A percentile compares a stretch with the other conserved stretches of the same genome.
phyloP scores from a whole-genome alignment of 805 yeast species.

The Sugiyamaella marilandica region DNA sequence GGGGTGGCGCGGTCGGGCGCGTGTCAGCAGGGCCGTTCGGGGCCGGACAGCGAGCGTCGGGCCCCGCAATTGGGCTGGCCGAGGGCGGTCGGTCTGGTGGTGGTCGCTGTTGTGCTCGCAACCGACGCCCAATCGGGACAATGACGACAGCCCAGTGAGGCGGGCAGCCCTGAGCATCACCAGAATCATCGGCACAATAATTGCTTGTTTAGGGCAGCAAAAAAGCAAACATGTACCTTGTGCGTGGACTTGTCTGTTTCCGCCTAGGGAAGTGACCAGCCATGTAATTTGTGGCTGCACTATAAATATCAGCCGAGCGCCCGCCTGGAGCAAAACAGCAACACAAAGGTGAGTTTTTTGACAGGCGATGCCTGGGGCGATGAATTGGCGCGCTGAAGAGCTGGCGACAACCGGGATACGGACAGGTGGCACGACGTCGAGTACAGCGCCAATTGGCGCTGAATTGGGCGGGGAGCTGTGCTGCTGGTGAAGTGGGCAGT shows the following conservation, averaged over 20 bases:
- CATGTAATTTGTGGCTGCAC: not conserved
- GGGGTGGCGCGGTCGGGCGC: too few species aligned
- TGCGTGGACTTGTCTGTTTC: conserved; percentile 2
- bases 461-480: too few species aligned
- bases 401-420: too few species aligned
- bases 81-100: too few species aligned
- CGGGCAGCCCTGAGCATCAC: conserved; percentile 5
- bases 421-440: too few species aligned
- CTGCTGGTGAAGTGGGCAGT: too few species aligned
- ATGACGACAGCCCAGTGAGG: conserved; percentile 4
- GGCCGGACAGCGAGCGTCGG: too few species aligned
- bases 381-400: too few species aligned
- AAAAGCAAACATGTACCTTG: conserved; percentile 1
- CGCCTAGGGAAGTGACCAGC: conserved; percentile 5
- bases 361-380: not conserved
- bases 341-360: not conserved
- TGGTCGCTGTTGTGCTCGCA: not conserved
- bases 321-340: not conserved
- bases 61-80: too few species aligned
- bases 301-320: conserved; percentile 4
- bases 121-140: conserved; percentile 2
- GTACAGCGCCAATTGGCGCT: too few species aligned
- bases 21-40: too few species aligned
- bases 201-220: not conserved
- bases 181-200: not conserved